Base-by-base conservation (phyloP, 768 basidiomycete species). In the Lactarius deliciosus region DNA sequence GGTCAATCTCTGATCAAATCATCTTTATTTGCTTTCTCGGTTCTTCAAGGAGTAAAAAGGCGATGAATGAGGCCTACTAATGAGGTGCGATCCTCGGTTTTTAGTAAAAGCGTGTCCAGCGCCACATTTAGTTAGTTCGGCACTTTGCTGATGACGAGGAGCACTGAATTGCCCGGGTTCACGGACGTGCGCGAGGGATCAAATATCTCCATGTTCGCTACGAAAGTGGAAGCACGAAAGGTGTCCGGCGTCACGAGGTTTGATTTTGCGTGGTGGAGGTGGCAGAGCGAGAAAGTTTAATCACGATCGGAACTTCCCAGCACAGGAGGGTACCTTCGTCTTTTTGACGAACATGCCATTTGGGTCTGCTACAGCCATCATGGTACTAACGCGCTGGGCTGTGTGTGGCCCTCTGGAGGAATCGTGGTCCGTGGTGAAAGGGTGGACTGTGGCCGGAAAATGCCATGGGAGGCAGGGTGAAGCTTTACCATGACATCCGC, bases 81-180 rank as follows among this genome's bases (percentile, higher is more conserved):
- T 28, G 25, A 79, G 30, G 78, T 79, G 56, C 79, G 74, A 1
- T 80, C 82, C 64, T 80, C 77, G 1, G 74, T 77, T 64, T 82
- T 76, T 5, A 82, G 77, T 0, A 77, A 74, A 1, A 83, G 74
- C 9, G 70, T 11, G 11, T 38, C 69, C 6, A 69, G 60, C 22
- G 40, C 15, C 79, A 71, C 70, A 65, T 38, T 38, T 38, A 38
- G 36, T 38, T 4, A 13, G 36, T 38, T 82, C 3, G 79, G 74
- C 8, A 80, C 66, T 16, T 75, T 56, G 30, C 60, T 18, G 15
- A 75, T 66, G 10, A 72, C 62, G 61, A 82, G 64, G 5, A 79
- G 68, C 9, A 67, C 32, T 13, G 61, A 69, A 18, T 69, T 22
- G 8, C 22, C 47, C 0, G 50, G 47, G 41, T 16, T 56, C 34